Evolutionary conservation across 208 protist genomes (phyloP).

Genomic region (Leishmania mexicana): DNA sequence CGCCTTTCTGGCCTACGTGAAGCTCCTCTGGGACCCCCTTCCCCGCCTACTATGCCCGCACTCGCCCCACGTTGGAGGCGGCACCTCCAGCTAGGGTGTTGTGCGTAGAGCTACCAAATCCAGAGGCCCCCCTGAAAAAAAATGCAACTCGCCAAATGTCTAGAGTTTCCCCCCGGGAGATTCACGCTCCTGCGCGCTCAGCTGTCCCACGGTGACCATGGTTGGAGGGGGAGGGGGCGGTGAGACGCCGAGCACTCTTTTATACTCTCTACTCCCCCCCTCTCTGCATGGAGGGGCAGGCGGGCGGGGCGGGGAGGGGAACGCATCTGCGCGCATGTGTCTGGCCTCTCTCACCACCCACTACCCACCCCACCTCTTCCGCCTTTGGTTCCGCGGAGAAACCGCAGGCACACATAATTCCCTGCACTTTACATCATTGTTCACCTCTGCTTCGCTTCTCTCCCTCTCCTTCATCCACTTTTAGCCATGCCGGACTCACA

Average conservation of each 20-base stretch:
- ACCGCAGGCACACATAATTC: too few relatives aligned
- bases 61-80: neutral
- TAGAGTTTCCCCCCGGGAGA: neutral
- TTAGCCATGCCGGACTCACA: constrained; percentile 9
- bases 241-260: neutral
- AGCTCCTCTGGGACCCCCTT: neutral
- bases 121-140: neutral
- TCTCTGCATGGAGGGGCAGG: neutral
- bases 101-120: neutral
- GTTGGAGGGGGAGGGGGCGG: neutral
- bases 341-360: neutral
- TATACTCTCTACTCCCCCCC: neutral
- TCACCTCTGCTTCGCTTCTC: neutral
- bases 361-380: neutral
- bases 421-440: neutral
- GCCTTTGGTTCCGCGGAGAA: neutral
- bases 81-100: neutral
- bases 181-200: neutral
- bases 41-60: neutral
- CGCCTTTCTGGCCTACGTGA: neutral
- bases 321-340: neutral
- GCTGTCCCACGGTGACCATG: neutral
- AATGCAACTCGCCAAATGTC: neutral
- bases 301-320: neutral
- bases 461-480: neutral